Percentiles rank a stretch among this genome's conserved stretches.
Conservation (phyloP, 139 green algal species). For the Coccomyxa sp. region DNA sequence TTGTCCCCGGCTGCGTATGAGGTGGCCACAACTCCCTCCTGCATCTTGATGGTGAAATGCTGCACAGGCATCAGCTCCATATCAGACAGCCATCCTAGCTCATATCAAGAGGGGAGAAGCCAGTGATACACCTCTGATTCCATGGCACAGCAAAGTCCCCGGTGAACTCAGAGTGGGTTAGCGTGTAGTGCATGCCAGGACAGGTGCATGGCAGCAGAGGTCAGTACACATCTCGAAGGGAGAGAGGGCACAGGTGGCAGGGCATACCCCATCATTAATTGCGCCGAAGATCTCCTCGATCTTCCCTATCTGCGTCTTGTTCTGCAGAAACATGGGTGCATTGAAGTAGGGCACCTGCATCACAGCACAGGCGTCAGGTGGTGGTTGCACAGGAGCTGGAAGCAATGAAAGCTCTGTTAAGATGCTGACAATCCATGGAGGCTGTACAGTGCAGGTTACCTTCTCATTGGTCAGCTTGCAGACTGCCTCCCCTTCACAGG, state of each 20-base stretch:
- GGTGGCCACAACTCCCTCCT: conserved; percentile 86
- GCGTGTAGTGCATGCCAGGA: not conserved
- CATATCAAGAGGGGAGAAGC: no score
- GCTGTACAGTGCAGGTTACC: conserved; percentile 20
- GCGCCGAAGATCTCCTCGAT: conserved; percentile 98
- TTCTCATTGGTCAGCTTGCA: conserved; percentile 95
- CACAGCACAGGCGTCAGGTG: not conserved
- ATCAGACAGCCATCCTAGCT: not conserved
- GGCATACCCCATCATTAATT: conserved; percentile 81
- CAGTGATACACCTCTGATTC: no score
- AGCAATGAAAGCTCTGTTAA: no score
- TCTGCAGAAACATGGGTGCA: conserved; percentile 95
- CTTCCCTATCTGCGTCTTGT: conserved; percentile 95
- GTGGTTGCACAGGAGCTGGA: not conserved
- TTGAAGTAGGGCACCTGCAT: conserved; percentile 98
- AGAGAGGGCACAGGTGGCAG: no score
- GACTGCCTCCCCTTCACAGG: conserved; percentile 97
- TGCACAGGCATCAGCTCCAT: conserved; percentile 24
- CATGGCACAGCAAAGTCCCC: no score
- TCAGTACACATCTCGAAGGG: no score
- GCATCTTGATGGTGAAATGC: conserved; percentile 97
- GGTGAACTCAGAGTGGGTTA: no score
- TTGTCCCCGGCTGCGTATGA: conserved; percentile 91
- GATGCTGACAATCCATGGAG: no score
- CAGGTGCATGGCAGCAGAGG: not conserved